Evolutionary conservation across 305 asterid genomes (phyloP).

Genomic region (Solanum chacoense): DNA sequence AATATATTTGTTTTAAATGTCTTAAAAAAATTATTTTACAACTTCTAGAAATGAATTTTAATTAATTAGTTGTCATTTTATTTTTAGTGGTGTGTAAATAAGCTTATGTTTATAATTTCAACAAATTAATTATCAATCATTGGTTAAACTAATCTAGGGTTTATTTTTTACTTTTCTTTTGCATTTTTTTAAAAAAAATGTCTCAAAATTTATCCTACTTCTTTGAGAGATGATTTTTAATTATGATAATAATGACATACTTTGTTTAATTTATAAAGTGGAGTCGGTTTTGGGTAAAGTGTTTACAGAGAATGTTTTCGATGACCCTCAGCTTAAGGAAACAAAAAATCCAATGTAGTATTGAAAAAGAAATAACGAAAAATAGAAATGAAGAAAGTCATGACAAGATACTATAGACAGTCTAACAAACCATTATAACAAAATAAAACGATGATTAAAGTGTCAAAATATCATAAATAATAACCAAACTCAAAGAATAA

Average conservation of each 20-base stretch:
- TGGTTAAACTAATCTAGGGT: not conserved
- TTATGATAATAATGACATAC: not conserved
- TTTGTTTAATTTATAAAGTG: no score
- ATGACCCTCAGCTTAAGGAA: no score
- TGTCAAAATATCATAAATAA: not conserved
- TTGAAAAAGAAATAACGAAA: no score
- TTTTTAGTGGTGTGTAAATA: not conserved
- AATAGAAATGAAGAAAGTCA: no score
- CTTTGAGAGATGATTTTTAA: not conserved
- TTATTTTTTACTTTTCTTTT: no score
- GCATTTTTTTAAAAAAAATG: not conserved
- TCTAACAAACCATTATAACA: no score
- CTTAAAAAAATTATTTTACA: not conserved
- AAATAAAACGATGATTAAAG: no score
- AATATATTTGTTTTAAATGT: not conserved
- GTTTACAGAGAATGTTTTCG: no score
- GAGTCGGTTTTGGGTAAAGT: no score
- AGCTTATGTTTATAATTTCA: not conserved
- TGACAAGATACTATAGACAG: not conserved
- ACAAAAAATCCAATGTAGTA: no score
- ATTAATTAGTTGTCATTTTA: not conserved
- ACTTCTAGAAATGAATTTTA: not conserved
- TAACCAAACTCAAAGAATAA: not conserved
- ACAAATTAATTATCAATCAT: not conserved
- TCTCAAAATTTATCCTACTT: not conserved